Conservation (phyloP, 73 alveolate species). For the Tetrahymena malaccensis region DNA sequence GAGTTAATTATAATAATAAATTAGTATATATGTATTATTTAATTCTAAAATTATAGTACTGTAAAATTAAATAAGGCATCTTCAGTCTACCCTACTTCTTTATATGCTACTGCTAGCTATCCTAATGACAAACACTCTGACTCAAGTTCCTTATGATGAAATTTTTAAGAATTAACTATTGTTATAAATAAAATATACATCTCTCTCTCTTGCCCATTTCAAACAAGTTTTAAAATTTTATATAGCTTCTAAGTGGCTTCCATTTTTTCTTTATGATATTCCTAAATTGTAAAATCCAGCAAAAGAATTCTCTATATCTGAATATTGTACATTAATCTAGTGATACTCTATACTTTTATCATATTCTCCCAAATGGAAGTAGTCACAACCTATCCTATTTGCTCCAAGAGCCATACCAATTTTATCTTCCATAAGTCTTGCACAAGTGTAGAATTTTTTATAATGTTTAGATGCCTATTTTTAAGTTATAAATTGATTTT, state of each 20-base stretch:
- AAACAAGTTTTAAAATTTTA: slow-evolving; percentile 77
- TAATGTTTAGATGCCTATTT: slow-evolving; percentile 19
- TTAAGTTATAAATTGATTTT: background rate
- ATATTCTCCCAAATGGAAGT: slow-evolving; percentile 73
- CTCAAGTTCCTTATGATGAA: background rate
- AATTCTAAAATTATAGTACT: background rate
- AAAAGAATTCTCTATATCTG: slow-evolving; percentile 90
- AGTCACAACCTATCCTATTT: slow-evolving; percentile 92
- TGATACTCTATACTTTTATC: slow-evolving; percentile 89
- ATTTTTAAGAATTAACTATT: background rate
- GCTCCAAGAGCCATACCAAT: slow-evolving; percentile 96
- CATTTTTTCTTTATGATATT: slow-evolving; percentile 73
- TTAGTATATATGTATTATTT: background rate
- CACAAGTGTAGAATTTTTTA: slow-evolving; percentile 93
- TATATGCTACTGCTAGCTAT: background rate
- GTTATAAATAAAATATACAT: slow-evolving; percentile 26
- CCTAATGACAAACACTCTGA: background rate
- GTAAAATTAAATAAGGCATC: background rate
- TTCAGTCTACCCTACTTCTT: background rate
- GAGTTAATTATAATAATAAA: background rate
- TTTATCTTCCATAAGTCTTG: slow-evolving; percentile 94
- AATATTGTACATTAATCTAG: slow-evolving; percentile 78
- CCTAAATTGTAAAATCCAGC: slow-evolving; percentile 95
- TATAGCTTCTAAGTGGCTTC: slow-evolving; percentile 56
- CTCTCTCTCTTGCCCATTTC: slow-evolving; percentile 84